Percentiles rank a stretch among this genome's conserved stretches.
phyloP scores from a whole-genome alignment of 2,329 filamentous ascomycete species.

The Seiridium cupressi region DNA sequence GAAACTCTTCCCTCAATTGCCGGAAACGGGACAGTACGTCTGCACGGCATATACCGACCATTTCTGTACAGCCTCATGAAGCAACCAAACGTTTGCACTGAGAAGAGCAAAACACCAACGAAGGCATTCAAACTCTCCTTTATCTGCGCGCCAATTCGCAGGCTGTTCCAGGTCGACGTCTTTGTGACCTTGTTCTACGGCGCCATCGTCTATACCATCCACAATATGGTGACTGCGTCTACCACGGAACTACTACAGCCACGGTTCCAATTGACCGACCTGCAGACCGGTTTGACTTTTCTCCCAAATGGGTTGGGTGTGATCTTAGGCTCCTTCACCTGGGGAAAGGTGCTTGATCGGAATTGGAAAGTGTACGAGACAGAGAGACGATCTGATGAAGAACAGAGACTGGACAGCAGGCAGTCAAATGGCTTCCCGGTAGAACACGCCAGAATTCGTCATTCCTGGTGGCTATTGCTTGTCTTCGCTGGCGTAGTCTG shows the following conservation, averaged over 20 bases:
- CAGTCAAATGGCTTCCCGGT: slow-evolving; percentile 34
- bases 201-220: slow-evolving; percentile 42
- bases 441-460: slow-evolving; percentile 32
- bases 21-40: slow-evolving; percentile 6
- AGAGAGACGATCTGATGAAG: neutral
- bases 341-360: neutral
- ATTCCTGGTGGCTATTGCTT: slow-evolving; percentile 31
- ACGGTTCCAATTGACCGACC: slow-evolving; percentile 31
- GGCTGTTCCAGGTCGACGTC: slow-evolving; percentile 44
- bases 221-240: slow-evolving; percentile 46
- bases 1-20: slow-evolving; percentile 9
- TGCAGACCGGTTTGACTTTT: neutral
- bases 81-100: slow-evolving; percentile 13
- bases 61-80: slow-evolving; percentile 28
- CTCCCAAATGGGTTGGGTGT: neutral
- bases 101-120: neutral
- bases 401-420: neutral
- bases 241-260: slow-evolving; percentile 38
- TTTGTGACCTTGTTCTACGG: slow-evolving; percentile 40
- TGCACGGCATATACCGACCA: slow-evolving; percentile 7
- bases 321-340: neutral
- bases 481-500: slow-evolving; percentile 32
- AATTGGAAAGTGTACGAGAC: neutral
- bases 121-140: slow-evolving; percentile 22
- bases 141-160: slow-evolving; percentile 35